Percentiles rank a stretch among this genome's conserved stretches.
Conservation (phyloP, 2,329 filamentous ascomycete species). For the Fusarium sp. region DNA sequence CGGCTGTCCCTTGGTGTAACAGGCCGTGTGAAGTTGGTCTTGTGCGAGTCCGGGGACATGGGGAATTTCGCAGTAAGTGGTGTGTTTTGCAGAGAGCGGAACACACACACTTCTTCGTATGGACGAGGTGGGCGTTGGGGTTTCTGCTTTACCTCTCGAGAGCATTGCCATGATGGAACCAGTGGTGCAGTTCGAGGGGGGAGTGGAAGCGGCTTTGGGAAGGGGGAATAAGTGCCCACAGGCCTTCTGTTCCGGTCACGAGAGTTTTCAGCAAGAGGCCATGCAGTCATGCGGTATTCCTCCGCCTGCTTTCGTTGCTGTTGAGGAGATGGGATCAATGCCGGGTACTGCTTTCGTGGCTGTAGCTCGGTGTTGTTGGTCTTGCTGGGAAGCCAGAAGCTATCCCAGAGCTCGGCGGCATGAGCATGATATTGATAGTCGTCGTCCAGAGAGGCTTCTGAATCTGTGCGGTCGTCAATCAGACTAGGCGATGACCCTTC, state of each 20-base stretch:
- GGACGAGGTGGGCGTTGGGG: conserved; percentile 48
- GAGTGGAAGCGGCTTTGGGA: conserved; percentile 53
- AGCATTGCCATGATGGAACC: conserved; percentile 47
- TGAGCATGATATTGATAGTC: conserved; percentile 61
- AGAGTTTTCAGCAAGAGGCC: conserved; percentile 45
- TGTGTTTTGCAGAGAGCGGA: conserved; percentile 31
- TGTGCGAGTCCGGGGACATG: conserved; percentile 28
- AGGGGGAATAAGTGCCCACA: conserved; percentile 55
- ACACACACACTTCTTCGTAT: conserved; percentile 38
- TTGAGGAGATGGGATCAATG: conserved; percentile 48
- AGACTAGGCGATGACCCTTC: conserved; percentile 60
- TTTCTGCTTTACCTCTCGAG: conserved; percentile 35
- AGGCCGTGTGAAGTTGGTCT: conserved; percentile 25
- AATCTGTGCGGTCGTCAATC: conserved; percentile 63
- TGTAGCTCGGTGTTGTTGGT: conserved; percentile 22
- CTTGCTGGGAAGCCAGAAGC: conserved; percentile 56
- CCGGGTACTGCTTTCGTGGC: conserved; percentile 48
- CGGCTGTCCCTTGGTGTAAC: conserved; percentile 31
- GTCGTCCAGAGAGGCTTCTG: conserved; percentile 62
- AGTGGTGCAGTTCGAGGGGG: conserved; percentile 48
- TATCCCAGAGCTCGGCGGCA: conserved; percentile 62
- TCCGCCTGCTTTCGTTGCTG: conserved; percentile 37
- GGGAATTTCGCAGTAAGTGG: conserved; percentile 27
- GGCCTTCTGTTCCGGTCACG: conserved; percentile 39
- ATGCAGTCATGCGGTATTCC: conserved; percentile 42